phyloP scores from a whole-genome alignment of 2,329 filamentous ascomycete species.

The Aspergillus pseudonomiae region DNA sequence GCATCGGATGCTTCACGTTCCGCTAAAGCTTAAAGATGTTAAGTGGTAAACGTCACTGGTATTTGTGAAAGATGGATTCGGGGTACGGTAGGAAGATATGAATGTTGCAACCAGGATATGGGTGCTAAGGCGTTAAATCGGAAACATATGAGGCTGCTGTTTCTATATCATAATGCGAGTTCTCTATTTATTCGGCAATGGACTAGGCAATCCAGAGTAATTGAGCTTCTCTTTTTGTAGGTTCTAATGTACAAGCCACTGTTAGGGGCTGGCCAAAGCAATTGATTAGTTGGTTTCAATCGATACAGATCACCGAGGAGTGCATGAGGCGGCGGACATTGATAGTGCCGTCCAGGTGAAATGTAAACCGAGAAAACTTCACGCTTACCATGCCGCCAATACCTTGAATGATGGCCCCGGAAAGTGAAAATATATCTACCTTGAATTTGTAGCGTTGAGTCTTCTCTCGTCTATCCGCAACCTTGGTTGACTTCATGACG shows the following conservation, averaged over 20 bases:
- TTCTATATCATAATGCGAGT: background rate
- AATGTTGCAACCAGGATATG: background rate
- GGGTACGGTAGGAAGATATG: background rate
- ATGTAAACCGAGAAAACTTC: background rate
- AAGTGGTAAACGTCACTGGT: constrained; percentile 22
- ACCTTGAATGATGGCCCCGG: too few relatives aligned
- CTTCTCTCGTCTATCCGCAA: too few relatives aligned
- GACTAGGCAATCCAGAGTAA: background rate
- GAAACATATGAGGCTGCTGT: background rate
- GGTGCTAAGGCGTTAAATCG: background rate
- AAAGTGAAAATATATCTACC: too few relatives aligned
- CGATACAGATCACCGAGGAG: background rate
- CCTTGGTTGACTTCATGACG: too few relatives aligned
- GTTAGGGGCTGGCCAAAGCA: background rate
- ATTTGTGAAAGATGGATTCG: background rate
- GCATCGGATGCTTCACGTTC: constrained; percentile 33
- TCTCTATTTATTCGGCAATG: background rate
- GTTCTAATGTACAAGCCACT: background rate
- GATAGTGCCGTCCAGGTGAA: background rate
- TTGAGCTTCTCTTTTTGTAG: background rate
- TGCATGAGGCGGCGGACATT: background rate
- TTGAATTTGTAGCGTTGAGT: too few relatives aligned
- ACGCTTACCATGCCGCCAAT: too few relatives aligned
- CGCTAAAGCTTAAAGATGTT: constrained; percentile 29
- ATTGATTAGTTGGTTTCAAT: background rate